phyloP scores from a whole-genome alignment of 192 early-diverging fungal genomes.

The Funneliformis geosporum region DNA sequence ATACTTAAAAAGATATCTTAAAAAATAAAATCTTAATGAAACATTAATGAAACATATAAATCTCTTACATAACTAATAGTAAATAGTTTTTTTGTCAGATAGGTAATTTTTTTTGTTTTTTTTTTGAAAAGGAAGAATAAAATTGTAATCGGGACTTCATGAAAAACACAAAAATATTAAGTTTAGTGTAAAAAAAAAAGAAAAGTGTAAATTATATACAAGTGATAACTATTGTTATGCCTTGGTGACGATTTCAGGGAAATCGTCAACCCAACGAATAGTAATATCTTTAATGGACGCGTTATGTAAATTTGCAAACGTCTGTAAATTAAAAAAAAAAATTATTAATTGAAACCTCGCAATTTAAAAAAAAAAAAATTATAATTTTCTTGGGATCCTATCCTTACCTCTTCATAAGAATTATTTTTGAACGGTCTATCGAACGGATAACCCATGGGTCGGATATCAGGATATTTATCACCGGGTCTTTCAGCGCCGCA shows the following conservation, averaged over 20 bases:
- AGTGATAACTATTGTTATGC: not conserved
- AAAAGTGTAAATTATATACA: not conserved
- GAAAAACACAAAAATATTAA: no score
- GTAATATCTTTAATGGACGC: not conserved
- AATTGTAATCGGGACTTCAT: no score
- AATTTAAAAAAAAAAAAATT: not conserved
- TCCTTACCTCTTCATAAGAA: not conserved
- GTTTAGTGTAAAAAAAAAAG: no score
- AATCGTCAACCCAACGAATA: constrained; percentile 8
- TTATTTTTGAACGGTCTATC: constrained; percentile 16
- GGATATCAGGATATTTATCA: not conserved
- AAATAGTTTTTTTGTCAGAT: no score
- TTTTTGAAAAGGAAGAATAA: no score
- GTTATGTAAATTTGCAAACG: not conserved
- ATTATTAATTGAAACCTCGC: not conserved
- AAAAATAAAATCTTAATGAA: no score
- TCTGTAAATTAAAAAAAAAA: not conserved
- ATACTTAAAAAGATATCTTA: no score
- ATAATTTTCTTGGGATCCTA: not conserved
- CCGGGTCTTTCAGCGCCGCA: not conserved
- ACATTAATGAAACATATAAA: no score
- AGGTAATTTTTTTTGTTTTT: no score
- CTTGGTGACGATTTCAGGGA: not conserved
- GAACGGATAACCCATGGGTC: constrained; percentile 16
- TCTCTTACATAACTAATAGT: no score